A percentile compares a stretch with the other conserved stretches of the same genome.
Evolutionary conservation across 2,329 filamentous ascomycete genomes (phyloP).

Genomic region (Colletotrichum aenigma): DNA sequence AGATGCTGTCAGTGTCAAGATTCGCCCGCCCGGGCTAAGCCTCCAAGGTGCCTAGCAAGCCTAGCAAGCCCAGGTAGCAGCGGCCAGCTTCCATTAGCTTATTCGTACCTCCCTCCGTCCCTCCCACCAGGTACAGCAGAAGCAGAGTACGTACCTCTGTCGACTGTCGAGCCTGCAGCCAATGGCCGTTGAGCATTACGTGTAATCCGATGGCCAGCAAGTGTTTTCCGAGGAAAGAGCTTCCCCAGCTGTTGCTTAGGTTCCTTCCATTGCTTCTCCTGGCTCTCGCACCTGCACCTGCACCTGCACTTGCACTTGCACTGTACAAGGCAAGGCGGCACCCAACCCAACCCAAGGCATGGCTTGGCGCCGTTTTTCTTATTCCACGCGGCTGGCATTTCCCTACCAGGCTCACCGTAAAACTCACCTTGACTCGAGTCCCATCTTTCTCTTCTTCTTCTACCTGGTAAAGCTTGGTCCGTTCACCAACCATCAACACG

Average conservation of each 20-base stretch:
- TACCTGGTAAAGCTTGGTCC: neutral
- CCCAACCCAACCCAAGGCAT: too few relatives aligned
- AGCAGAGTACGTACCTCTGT: neutral
- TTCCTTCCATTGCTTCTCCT: too few relatives aligned
- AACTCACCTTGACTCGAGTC: neutral
- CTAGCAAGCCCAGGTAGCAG: neutral
- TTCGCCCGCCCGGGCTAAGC: neutral
- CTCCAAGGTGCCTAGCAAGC: neutral
- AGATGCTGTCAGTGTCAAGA: slow-evolving; percentile 11
- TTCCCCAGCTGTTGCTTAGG: neutral
- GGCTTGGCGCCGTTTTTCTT: neutral
- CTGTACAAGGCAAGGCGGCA: too few relatives aligned
- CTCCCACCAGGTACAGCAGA: neutral
- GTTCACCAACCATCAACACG: neutral
- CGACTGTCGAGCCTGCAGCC: neutral
- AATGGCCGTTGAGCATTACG: neutral
- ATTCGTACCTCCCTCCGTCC: neutral
- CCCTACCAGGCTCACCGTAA: neutral
- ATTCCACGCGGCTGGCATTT: neutral
- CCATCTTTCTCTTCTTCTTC: neutral
- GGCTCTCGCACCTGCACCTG: too few relatives aligned
- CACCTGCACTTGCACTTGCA: too few relatives aligned
- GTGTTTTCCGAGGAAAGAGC: neutral
- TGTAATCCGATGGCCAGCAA: neutral
- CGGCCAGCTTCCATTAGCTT: neutral